Evolutionary conservation across 179 eudicot genomes (phyloP).

Genomic region (Amaranthus tricolor): DNA sequence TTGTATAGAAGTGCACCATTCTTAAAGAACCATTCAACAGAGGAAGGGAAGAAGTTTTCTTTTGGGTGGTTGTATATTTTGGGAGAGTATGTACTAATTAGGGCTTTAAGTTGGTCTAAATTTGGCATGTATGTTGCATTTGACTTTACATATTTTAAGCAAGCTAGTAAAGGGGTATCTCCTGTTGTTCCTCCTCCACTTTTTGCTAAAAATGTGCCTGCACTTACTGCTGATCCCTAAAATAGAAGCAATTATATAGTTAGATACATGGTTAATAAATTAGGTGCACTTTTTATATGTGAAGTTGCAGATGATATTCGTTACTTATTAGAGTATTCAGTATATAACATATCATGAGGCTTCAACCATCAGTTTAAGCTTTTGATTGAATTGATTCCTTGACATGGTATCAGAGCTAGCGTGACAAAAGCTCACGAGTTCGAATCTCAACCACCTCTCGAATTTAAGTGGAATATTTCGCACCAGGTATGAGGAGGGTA

Average conservation of each 20-base stretch:
- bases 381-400: too few species aligned
- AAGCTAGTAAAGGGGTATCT: slow-evolving; percentile 24
- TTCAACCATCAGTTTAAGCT: too few species aligned
- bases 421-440: too few species aligned
- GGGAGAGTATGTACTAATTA: slow-evolving; percentile 53
- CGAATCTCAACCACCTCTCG: too few species aligned
- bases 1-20: slow-evolving; percentile 58
- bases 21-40: slow-evolving; percentile 57
- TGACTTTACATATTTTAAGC: slow-evolving; percentile 27
- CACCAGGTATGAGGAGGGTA: too few species aligned
- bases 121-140: slow-evolving; percentile 33
- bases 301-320: too few species aligned
- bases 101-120: slow-evolving; percentile 25
- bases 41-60: slow-evolving; percentile 55
- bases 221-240: slow-evolving; percentile 44
- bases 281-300: too few species aligned
- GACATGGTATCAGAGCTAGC: too few species aligned
- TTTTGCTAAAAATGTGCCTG: slow-evolving; percentile 55
- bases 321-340: too few species aligned
- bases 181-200: slow-evolving; percentile 27
- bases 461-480: too few species aligned
- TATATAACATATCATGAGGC: too few species aligned
- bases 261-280: neutral
- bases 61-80: slow-evolving; percentile 55
- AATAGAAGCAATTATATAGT: neutral